A percentile compares a stretch with the other conserved stretches of the same genome.
Conservation (phyloP, 177 flowering plant species). For the Telopea speciosissima region DNA sequence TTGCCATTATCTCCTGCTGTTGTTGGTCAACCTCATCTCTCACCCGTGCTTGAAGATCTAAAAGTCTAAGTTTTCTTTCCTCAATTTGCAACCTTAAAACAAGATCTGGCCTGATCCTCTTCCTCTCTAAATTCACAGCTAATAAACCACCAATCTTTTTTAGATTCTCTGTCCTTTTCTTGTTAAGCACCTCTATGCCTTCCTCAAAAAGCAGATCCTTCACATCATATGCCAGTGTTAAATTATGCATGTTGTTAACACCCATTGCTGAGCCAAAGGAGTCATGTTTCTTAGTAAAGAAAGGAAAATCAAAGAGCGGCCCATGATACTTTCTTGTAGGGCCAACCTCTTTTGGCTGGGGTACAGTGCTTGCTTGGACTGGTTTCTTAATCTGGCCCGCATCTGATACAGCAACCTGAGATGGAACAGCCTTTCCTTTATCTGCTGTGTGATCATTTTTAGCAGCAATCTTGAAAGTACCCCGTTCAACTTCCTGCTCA, state of each 20-base stretch:
- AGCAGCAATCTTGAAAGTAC: constrained; percentile 31
- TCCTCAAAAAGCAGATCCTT: constrained; percentile 82
- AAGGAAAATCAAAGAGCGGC: constrained; percentile 92
- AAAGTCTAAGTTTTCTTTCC: constrained; percentile 76
- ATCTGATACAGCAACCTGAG: constrained; percentile 44
- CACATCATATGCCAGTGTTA: constrained; percentile 71
- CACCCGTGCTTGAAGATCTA: constrained; percentile 76
- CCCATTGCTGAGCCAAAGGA: constrained; percentile 52
- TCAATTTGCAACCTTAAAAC: constrained; percentile 86
- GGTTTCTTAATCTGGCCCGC: constrained; percentile 58
- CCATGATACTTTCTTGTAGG: constrained; percentile 89
- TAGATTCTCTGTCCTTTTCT: constrained; percentile 72
- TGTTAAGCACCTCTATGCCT: constrained; percentile 64
- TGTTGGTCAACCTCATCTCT: constrained; percentile 92
- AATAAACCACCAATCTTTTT: constrained; percentile 72
- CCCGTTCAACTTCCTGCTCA: constrained; percentile 63
- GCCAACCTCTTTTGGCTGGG: constrained; percentile 64
- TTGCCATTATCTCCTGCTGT: constrained; percentile 95
- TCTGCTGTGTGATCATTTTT: constrained; percentile 47
- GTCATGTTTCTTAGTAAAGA: constrained; percentile 84
- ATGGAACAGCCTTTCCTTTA: constrained; percentile 60
- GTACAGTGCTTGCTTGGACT: constrained; percentile 33
- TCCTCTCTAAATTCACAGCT: constrained; percentile 89
- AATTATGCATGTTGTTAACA: constrained; percentile 50
- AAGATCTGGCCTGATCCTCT: constrained; percentile 93